Evolutionary conservation across 441 rosid genomes (phyloP).

Genomic region (Gossypium schwendimanii): DNA sequence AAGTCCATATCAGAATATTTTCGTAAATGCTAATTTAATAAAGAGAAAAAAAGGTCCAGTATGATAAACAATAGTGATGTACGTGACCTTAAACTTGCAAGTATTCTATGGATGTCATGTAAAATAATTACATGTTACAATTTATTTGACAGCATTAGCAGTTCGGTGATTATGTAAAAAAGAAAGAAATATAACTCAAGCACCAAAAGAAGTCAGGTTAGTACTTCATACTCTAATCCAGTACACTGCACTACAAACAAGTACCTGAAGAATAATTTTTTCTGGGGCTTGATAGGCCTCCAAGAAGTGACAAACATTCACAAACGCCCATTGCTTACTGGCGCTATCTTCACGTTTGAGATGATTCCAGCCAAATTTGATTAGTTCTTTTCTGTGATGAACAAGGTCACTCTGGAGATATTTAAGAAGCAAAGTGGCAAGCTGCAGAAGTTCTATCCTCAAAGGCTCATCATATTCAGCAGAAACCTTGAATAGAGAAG

Average conservation of each 20-base stretch:
- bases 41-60: neutral
- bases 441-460: constrained; percentile 98
- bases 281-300: constrained; percentile 99
- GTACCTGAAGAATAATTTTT: constrained; percentile 97
- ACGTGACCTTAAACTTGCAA: neutral
- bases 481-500: constrained; percentile 57
- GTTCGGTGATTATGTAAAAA: neutral
- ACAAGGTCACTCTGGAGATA: constrained; percentile 93
- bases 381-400: constrained; percentile 95
- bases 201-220: neutral
- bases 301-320: constrained; percentile 97
- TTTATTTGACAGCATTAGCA: neutral
- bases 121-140: neutral
- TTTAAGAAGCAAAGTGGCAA: constrained; percentile 94
- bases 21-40: neutral
- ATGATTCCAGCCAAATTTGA: constrained; percentile 99
- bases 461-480: constrained; percentile 96
- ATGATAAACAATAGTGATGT: neutral
- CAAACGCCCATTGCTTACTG: constrained; percentile 99
- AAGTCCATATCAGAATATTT: constrained; percentile 8
- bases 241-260: neutral
- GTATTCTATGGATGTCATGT: neutral
- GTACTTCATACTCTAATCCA: neutral
- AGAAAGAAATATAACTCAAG: neutral
- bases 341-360: constrained; percentile 99